Conservation (phyloP, 2,329 filamentous ascomycete species). For the Aspergillus bombycis region DNA sequence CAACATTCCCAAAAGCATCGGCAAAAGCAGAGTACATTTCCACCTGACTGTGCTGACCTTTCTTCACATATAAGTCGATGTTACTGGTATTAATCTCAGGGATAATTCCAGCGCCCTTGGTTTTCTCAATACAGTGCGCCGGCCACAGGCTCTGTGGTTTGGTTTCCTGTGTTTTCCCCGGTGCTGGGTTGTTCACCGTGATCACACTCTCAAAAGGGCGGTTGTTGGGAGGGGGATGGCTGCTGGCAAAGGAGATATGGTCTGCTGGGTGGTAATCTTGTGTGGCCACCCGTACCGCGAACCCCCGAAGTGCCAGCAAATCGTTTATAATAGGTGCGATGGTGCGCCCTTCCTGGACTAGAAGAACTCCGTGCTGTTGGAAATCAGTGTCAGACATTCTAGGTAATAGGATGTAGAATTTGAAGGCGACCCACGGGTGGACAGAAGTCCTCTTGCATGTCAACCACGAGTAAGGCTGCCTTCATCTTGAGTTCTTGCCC, state of each 20-base stretch:
- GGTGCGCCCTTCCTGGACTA: constrained; percentile 72
- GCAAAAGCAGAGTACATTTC: constrained; percentile 97
- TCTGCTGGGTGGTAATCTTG: constrained; percentile 84
- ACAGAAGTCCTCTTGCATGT: constrained; percentile 95
- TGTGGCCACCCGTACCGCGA: constrained; percentile 78
- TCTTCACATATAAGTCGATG: constrained; percentile 72
- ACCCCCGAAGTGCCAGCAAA: constrained; percentile 69
- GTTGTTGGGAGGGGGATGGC: constrained; percentile 67
- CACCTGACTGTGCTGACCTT: constrained; percentile 72
- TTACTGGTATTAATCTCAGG: constrained; percentile 66
- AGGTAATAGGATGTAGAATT: constrained; percentile 1
- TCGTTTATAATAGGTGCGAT: constrained; percentile 73
- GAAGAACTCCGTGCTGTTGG: constrained; percentile 75
- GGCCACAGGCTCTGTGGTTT: constrained; percentile 82
- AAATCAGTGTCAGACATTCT: not conserved
- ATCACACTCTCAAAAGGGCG: constrained; percentile 68
- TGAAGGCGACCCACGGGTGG: constrained; percentile 67
- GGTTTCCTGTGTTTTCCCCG: constrained; percentile 59
- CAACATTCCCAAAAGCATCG: constrained; percentile 67
- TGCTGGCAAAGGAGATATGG: constrained; percentile 87
- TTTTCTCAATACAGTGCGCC: constrained; percentile 79
- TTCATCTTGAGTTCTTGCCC: constrained; percentile 17
- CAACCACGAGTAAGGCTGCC: constrained; percentile 73
- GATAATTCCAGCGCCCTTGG: constrained; percentile 72
- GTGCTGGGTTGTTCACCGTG: constrained; percentile 57